Base-by-base conservation (phyloP, 2,329 filamentous ascomycete species). In the Colletotrichum sp. region DNA sequence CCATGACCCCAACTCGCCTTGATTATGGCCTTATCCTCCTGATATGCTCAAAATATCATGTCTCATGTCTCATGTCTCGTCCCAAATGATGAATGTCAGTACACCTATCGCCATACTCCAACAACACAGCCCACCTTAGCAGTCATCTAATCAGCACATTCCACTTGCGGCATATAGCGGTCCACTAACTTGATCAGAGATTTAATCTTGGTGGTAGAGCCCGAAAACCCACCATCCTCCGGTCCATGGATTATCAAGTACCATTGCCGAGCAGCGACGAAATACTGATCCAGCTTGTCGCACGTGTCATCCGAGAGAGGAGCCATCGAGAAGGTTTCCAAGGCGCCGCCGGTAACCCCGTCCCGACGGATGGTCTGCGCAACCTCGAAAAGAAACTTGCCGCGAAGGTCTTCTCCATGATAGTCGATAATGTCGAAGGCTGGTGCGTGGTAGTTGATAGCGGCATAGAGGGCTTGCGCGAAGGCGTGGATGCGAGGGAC, bases 181-280 rank as follows among this genome's bases (percentile, higher is more conserved):
- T 48, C 43, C 10, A 52, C 10, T n/a, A 24, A 12, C n/a, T 13
- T 21, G 43, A 52, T 52, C n/a, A 52, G n/a, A 21, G 5, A 8
- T 2, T 2, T 52, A 5, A 2, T 52, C 4, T 52, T 52, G 2
- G n/a, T 0, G n/a, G 43, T 21, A 5, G n/a, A 52, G 0, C 12
- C n/a, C 43, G 0, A 21, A 21, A 52, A 0, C n/a, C 43, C 43
- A 24, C 0, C 2, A 6, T 52, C 3, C 6, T 3, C 43, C 43
- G 43, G 43, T 52, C n/a, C 43, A 52, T 21, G 1, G n/a, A 6
- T 0, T 8, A 2, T 4, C 3, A 52, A 10, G 43, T 52, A 52
- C 43, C 13, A 0, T 3, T 3, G 1, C 43, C 43, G 43, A 52
- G 43, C n/a, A 52, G 43, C 1, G 10, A 52, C 43, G 43, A 52